A percentile compares a stretch with the other conserved stretches of the same genome.
These are phyloP conservation scores for Stagonosporopsis tanaceti DNA, from an alignment of 2,329 filamentous ascomycete genomes.

Conservation along the genomic window DNA sequence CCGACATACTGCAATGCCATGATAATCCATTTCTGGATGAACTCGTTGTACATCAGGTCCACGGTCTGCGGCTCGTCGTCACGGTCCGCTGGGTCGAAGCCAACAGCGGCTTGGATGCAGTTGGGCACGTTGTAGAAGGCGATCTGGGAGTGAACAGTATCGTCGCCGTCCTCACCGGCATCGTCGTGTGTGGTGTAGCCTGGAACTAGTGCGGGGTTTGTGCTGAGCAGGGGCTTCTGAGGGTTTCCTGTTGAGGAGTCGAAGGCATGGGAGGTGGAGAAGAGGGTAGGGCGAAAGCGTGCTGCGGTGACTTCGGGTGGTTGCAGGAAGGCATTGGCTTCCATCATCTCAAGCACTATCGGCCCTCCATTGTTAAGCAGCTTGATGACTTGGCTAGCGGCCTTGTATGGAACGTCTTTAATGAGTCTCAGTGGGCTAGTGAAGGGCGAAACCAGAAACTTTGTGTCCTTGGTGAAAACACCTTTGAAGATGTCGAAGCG, in stretches of 20 bases:
- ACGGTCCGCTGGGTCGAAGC: conserved; percentile 60
- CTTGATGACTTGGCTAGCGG: conserved; percentile 72
- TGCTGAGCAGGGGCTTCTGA: conserved; percentile 20
- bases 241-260: neutral
- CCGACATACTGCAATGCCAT: conserved; percentile 72
- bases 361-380: conserved; percentile 66
- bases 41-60: conserved; percentile 91
- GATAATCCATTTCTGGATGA: conserved; percentile 83
- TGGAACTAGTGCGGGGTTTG: conserved; percentile 58
- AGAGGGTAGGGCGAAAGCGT: conserved; percentile 21
- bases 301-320: conserved; percentile 56
- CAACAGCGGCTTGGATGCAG: conserved; percentile 75
- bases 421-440: conserved; percentile 79
- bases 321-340: conserved; percentile 49
- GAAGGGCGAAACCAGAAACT: conserved; percentile 88
- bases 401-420: conserved; percentile 79
- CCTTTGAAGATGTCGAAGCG: conserved; percentile 97
- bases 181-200: conserved; percentile 94
- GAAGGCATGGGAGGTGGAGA: neutral
- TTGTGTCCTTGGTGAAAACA: conserved; percentile 85
- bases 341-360: conserved; percentile 52
- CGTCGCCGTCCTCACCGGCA: conserved; percentile 82
- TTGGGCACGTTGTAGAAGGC: conserved; percentile 82
- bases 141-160: conserved; percentile 81
- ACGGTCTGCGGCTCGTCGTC: conserved; percentile 70